These are phyloP conservation scores for Cytauxzoon felis DNA, from an alignment of 169 alveolate species.

Conservation along the genomic window DNA sequence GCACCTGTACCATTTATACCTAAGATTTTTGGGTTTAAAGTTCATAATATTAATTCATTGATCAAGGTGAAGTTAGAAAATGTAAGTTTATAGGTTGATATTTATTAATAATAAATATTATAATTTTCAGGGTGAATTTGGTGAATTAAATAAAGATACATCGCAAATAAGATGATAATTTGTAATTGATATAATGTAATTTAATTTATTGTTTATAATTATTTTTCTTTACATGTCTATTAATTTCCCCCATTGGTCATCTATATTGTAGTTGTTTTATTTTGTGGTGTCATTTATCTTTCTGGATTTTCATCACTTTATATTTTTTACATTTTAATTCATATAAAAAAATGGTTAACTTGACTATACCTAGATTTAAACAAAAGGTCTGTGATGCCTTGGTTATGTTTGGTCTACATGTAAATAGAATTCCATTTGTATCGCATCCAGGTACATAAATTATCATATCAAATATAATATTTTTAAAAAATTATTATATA, in stretches of 20 bases:
- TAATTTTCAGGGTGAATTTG: too few species aligned
- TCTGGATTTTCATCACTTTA: too few species aligned
- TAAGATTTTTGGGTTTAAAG: slow-evolving; percentile 79
- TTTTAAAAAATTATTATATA: not conserved
- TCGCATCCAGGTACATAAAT: slow-evolving; percentile 73
- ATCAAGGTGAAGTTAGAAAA: slow-evolving; percentile 59
- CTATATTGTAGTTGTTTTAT: not conserved
- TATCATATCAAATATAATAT: not conserved
- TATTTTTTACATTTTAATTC: not conserved
- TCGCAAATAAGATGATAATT: too few species aligned
- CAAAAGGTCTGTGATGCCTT: slow-evolving; percentile 73
- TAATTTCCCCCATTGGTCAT: slow-evolving; percentile 20
- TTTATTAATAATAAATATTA: not conserved
- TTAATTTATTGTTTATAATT: not conserved
- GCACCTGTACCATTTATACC: slow-evolving; percentile 79
- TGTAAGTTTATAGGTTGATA: slow-evolving; percentile 9
- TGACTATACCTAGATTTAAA: not conserved
- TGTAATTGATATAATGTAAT: not conserved
- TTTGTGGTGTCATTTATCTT: not conserved
- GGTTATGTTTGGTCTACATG: slow-evolving; percentile 74
- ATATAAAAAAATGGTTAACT: slow-evolving; percentile 19
- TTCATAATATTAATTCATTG: slow-evolving; percentile 62
- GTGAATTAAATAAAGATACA: too few species aligned
- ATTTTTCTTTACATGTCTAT: not conserved
- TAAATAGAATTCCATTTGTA: slow-evolving; percentile 69